A percentile compares a stretch with the other conserved stretches of the same genome.
Conservation (phyloP, 1,284 basidiomycete species). For the Pseudozyma pruni region DNA sequence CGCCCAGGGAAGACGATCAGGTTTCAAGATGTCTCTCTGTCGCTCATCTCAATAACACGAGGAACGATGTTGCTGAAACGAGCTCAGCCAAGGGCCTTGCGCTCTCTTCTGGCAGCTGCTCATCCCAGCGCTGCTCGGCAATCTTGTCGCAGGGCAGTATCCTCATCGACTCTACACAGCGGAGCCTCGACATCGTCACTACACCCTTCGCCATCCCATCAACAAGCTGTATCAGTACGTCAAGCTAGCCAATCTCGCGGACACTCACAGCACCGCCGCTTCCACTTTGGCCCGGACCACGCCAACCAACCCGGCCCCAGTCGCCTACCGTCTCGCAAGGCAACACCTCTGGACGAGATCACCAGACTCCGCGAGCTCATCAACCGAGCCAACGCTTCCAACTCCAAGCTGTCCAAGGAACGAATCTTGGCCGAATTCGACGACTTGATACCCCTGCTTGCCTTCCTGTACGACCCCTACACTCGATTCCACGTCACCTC, state of each 20-base stretch:
- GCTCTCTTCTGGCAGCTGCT: no score
- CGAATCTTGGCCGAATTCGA: slow-evolving; percentile 34
- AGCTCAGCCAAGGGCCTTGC: no score
- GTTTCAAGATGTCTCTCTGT: no score
- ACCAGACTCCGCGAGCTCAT: slow-evolving; percentile 42
- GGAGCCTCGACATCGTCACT: neutral
- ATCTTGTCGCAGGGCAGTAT: neutral
- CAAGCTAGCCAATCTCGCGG: neutral
- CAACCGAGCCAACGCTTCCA: slow-evolving; percentile 41
- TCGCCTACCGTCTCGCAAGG: slow-evolving; percentile 1
- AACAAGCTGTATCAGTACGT: no score
- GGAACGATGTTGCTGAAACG: no score
- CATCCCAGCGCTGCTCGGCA: no score
- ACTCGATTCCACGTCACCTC: slow-evolving; percentile 43
- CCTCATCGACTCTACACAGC: neutral
- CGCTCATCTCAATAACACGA: no score
- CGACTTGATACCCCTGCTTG: slow-evolving; percentile 33
- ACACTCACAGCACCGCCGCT: neutral
- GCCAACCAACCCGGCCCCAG: slow-evolving; percentile 9
- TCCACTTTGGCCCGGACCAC: slow-evolving; percentile 18
- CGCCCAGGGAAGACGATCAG: no score
- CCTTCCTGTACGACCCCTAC: slow-evolving; percentile 44
- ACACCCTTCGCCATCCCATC: no score
- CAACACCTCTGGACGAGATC: slow-evolving; percentile 42
- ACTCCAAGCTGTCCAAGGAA: slow-evolving; percentile 41